Evolutionary conservation across 2,329 filamentous ascomycete species (phyloP).

Genomic region (Exophiala aquamarina): DNA sequence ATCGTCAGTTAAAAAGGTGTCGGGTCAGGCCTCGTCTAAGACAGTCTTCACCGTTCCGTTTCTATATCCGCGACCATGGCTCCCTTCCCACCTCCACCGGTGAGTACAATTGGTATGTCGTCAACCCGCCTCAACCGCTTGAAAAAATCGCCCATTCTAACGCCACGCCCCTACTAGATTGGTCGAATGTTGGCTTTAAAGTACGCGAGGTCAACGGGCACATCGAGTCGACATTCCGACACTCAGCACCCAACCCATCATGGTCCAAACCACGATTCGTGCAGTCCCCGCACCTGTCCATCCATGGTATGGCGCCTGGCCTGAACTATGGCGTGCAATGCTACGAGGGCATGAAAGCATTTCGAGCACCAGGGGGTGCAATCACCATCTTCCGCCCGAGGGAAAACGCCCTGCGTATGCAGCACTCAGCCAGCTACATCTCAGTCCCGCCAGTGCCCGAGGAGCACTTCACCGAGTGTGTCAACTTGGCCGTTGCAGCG

Average conservation of each 20-base stretch:
- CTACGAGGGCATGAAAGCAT: slow-evolving; percentile 98
- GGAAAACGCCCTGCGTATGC: slow-evolving; percentile 80
- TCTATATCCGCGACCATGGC: too few species aligned
- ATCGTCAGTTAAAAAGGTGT: too few species aligned
- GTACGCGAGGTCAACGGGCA: slow-evolving; percentile 95
- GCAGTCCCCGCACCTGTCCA: slow-evolving; percentile 75
- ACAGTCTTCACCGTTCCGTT: too few species aligned
- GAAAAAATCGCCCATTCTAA: slow-evolving; percentile 10
- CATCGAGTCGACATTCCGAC: slow-evolving; percentile 81
- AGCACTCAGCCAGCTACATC: slow-evolving; percentile 78
- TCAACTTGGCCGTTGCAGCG: slow-evolving; percentile 76
- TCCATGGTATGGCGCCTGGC: slow-evolving; percentile 93
- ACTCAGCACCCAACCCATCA: slow-evolving; percentile 49
- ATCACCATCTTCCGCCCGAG: slow-evolving; percentile 88
- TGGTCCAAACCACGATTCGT: slow-evolving; percentile 68
- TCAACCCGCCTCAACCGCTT: neutral
- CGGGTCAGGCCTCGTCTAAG: too few species aligned
- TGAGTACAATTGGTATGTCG: slow-evolving; percentile 67
- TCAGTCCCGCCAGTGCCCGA: slow-evolving; percentile 79
- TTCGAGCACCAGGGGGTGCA: slow-evolving; percentile 69
- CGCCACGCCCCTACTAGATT: slow-evolving; percentile 58
- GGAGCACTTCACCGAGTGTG: slow-evolving; percentile 72
- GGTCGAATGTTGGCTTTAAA: slow-evolving; percentile 89
- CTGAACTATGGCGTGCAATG: slow-evolving; percentile 98
- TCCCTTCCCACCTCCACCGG: slow-evolving; percentile 72